A percentile compares a stretch with the other conserved stretches of the same genome.
phyloP scores from a whole-genome alignment of 2,329 filamentous ascomycete species.

The Orbilia quercus region DNA sequence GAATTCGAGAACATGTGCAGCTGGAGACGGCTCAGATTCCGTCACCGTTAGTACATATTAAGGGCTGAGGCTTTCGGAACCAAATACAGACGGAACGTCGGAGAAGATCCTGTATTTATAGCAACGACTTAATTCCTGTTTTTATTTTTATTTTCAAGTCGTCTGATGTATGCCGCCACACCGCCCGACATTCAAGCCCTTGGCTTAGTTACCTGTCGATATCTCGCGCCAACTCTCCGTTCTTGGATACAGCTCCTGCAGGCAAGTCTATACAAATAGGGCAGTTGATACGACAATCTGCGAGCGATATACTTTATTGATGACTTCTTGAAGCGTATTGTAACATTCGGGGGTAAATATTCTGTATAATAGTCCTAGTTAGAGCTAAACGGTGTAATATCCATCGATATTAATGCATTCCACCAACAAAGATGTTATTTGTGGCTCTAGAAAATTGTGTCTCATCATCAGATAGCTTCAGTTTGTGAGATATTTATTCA shows the following conservation, averaged over 20 bases:
- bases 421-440: too few species aligned
- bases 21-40: neutral
- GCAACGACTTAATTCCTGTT: slow-evolving; percentile 1
- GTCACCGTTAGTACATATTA: neutral
- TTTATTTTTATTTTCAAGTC: neutral
- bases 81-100: neutral
- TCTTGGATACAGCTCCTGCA: neutral
- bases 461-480: too few species aligned
- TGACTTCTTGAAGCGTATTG: too few species aligned
- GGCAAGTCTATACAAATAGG: too few species aligned
- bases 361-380: too few species aligned
- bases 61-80: neutral
- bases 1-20: neutral
- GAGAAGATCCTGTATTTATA: slow-evolving; percentile 4
- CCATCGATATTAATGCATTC: too few species aligned
- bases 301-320: neutral
- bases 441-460: too few species aligned
- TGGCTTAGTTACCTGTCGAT: neutral
- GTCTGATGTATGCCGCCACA: neutral
- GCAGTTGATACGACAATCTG: slow-evolving; percentile 9
- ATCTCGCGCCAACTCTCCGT: neutral
- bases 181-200: neutral
- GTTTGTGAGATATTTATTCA: too few species aligned
- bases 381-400: too few species aligned
- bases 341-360: too few species aligned